Evolutionary conservation across 495 filamentous ascomycete genomes (phyloP), one percentile per base, ranked within the genome.

Genomic region (Sabuloglossum arenarium): DNA sequence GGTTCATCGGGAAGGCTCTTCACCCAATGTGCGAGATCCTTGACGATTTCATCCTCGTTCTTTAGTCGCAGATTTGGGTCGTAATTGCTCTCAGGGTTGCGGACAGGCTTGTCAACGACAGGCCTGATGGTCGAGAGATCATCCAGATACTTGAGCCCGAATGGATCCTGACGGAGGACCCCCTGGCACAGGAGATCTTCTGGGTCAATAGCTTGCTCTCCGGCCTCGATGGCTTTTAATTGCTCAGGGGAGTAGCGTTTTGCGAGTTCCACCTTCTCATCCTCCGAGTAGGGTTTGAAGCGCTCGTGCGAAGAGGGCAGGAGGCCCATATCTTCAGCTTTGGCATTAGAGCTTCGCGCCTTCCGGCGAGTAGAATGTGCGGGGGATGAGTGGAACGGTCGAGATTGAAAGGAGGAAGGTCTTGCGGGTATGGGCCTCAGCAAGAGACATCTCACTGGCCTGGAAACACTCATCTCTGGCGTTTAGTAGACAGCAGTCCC

Each of bases 151-250:
- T 29, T 37, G 49, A 91, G 69, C 24, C 69, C 68, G 71, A 84
- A 83, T 10, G 81, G 75, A 66, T 97, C 91, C 43, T 65, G 67
- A 49, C 84, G 80, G 50, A 83, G 63, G 3, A 74, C 72, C 53
- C 80, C 81, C 67, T 88, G 83, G 37, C 79, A 75, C 8, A 78
- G 76, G 64, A 97, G 67, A 67, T 98, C 87, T 58, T 76, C 69
- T 16, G 82, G 77, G 67, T 86, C 77, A 68, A 98, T 84, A 57
- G 85, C 79, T 10, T 75, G 73, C 68, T 98, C 91, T 58, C 84
- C 91, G 54, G 84, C 87, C 68, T 88, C 74, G 68, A 98, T 80
- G 47, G 88, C 85, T n/a, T 72, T 73, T 58, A 95, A 71, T 69
- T 98, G 91, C 59, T 80, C 75, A 14, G 81, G 75, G 6, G 85